Evolutionary conservation across 2,329 filamentous ascomycete species (phyloP), one percentile per base, ranked within the genome.

Genomic region (Talaromyces sp.): DNA sequence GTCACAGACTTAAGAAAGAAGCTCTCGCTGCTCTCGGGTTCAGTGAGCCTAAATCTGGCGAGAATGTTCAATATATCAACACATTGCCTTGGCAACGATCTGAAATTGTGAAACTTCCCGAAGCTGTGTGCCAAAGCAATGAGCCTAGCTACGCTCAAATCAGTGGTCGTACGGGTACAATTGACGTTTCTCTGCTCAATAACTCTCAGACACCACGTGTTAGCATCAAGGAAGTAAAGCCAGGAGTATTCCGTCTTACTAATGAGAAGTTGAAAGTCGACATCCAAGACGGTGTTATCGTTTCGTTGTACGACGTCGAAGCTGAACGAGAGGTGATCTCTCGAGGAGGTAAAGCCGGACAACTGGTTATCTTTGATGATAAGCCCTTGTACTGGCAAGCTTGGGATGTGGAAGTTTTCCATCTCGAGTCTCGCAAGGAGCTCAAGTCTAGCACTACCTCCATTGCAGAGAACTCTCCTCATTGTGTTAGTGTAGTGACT

Each of bases 311-410:
- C 73, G 95, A 98, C 76, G 83, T 88, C 47, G 78, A 83, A 52
- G 87, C 86, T 10, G 83, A 90, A 31, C 89, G 94, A 60, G 93
- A 99, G 75, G 79, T 96, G 22, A 86, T 99, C 58, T 85, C 91
- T 3, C 82, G 85, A 66, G 85, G 83, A 35, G 85, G 86, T 27
- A 93, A 93, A 75, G 93, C 90, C 27, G 97, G 96, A 70, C 93
- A 97, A 74, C 87, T 95, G 60, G 93, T 98, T 69, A 88, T 98
- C 27, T 98, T 96, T 73, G 95, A 99, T 73, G 95, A 99, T 80
- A 97, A 98, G 80, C 93, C 93, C 24, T 85, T 97, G 27, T 97
- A 96, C 81, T 98, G 93, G 93, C 92, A 97, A 79, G 93, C 93
- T 2, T 97, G 94, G 93, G 94, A 99, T 76, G 94, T 98, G 6